Evolutionary conservation across 179 eudicot genomes (phyloP).

Genomic region (Actinidia polygama): DNA sequence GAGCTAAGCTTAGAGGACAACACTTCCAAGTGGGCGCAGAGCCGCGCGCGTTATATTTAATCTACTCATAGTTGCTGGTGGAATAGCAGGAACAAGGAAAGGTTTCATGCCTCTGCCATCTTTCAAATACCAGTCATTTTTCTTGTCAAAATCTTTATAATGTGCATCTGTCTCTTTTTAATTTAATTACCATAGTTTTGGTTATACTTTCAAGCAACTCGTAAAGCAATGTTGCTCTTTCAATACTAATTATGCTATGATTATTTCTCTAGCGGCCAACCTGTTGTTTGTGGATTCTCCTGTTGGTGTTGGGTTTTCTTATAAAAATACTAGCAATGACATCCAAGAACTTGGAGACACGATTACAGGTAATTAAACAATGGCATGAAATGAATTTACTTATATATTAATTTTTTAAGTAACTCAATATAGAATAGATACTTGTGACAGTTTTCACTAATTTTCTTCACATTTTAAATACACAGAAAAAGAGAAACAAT

Average conservation of each 20-base stretch:
- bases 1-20: too few species aligned
- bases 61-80: too few species aligned
- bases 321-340: constrained; percentile 68
- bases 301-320: constrained; percentile 85
- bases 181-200: background rate
- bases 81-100: too few species aligned
- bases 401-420: too few species aligned
- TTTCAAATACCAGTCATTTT: background rate
- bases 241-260: background rate
- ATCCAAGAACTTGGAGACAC: constrained; percentile 66
- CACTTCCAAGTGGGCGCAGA: too few species aligned
- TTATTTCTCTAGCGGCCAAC: constrained; percentile 55
- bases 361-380: constrained; percentile 50
- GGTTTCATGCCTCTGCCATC: background rate
- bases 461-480: too few species aligned
- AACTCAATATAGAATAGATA: too few species aligned
- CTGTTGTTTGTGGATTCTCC: constrained; percentile 78
- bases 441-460: too few species aligned
- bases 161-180: background rate
- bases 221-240: background rate
- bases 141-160: background rate
- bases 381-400: too few species aligned
- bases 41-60: too few species aligned
- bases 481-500: too few species aligned
- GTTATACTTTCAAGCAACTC: background rate